Evolutionary conservation across 148 eudicot genomes (phyloP).

Genomic region (Mesembryanthemum crystallinum): DNA sequence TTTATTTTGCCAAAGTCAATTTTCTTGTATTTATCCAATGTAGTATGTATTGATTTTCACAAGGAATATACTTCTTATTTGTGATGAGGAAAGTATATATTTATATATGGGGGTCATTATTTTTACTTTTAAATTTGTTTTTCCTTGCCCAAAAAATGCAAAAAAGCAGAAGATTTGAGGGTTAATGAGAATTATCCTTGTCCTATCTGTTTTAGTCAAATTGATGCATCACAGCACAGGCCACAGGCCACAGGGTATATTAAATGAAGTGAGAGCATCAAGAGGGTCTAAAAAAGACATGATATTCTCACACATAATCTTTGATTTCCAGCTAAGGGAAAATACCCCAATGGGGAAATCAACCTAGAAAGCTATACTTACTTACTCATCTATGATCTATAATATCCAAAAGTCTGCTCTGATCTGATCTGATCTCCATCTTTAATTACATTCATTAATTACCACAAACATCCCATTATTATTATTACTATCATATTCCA

Average conservation of each 20-base stretch:
- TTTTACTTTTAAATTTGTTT: neutral
- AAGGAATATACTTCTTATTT: neutral
- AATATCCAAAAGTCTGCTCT: no score
- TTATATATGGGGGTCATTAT: neutral
- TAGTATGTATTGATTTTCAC: neutral
- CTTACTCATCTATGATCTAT: no score
- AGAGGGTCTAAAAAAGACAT: constrained; percentile 15
- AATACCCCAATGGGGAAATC: constrained; percentile 19
- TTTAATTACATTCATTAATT: no score
- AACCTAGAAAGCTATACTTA: constrained; percentile 30
- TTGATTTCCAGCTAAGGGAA: constrained; percentile 15
- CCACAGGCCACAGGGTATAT: neutral
- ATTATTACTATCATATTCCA: no score
- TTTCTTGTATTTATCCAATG: constrained; percentile 21
- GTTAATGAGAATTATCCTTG: neutral
- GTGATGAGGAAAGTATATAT: neutral
- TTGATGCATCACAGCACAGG: neutral
- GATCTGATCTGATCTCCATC: no score
- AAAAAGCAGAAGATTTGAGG: constrained; percentile 13
- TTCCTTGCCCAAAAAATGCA: neutral
- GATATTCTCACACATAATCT: constrained; percentile 21
- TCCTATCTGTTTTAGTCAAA: constrained; percentile 1
- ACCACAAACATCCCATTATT: no score
- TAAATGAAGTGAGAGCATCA: constrained; percentile 34
- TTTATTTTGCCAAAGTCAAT: neutral